phyloP scores from a whole-genome alignment of 768 basidiomycete species.

The Mycena maculata region DNA sequence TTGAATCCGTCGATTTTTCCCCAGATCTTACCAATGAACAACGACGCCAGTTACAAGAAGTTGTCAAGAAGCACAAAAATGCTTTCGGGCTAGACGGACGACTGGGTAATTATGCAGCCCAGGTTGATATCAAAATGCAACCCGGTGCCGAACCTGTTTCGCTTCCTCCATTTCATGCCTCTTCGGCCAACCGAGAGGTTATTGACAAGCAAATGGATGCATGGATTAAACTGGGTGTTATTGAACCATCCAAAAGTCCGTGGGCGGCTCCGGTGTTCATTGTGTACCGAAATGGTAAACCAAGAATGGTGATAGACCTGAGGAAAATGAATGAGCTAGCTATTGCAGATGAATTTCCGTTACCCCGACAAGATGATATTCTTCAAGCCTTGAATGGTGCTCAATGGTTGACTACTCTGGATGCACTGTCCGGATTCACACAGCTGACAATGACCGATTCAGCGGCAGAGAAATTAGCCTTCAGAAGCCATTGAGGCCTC shows the following conservation, averaged over 20 bases:
- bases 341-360: constrained; percentile 39
- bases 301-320: constrained; percentile 49
- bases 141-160: too few species aligned
- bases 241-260: too few species aligned
- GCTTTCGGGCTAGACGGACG: too few species aligned
- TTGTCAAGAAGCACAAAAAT: too few species aligned
- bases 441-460: background rate
- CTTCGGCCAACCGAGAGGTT: background rate
- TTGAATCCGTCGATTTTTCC: too few species aligned
- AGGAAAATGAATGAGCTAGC: constrained; percentile 35
- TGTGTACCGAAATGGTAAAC: constrained; percentile 50
- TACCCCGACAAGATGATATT: constrained; percentile 39
- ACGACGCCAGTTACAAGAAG: too few species aligned
- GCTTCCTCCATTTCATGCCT: too few species aligned
- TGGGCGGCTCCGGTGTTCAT: constrained; percentile 41
- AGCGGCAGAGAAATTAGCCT: constrained; percentile 43
- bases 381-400: constrained; percentile 32
- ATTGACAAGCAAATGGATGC: too few species aligned
- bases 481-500: constrained; percentile 51
- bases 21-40: too few species aligned
- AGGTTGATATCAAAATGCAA: too few species aligned
- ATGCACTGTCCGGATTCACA: background rate
- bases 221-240: background rate
- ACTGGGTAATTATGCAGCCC: too few species aligned
- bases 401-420: background rate